Conservation (phyloP, 2,329 filamentous ascomycete genomes). For the Fusarium coffeatum region DNA sequence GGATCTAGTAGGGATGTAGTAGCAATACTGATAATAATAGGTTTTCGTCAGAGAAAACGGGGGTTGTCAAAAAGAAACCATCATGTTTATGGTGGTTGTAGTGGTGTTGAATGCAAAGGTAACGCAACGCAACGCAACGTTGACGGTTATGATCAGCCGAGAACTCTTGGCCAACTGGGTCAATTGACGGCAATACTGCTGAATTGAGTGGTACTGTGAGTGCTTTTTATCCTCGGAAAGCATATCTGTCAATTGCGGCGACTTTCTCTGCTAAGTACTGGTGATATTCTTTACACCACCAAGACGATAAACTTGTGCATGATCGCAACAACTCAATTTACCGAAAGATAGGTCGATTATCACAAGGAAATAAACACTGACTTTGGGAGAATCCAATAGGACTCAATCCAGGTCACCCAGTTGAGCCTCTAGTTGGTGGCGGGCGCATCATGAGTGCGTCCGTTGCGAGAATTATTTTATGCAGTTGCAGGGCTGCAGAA, state of each 20-base stretch:
- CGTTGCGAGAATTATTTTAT: constrained; percentile 29
- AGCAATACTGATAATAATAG: constrained; percentile 28
- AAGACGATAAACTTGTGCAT: constrained; percentile 5
- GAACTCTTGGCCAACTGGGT: constrained; percentile 20
- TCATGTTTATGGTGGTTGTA: constrained; percentile 37
- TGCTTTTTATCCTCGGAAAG: background rate
- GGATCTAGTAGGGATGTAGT: background rate
- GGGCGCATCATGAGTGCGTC: constrained; percentile 30
- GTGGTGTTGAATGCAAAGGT: constrained; percentile 20
- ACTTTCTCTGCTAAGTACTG: constrained; percentile 10
- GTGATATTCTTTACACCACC: constrained; percentile 16
- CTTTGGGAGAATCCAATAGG: constrained; percentile 15
- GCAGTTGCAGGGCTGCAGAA: constrained; percentile 21
- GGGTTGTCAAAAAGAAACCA: constrained; percentile 37
- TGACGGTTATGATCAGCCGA: constrained; percentile 33
- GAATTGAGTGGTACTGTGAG: background rate
- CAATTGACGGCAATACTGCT: constrained; percentile 2
- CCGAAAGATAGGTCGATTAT: background rate
- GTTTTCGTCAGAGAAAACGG: constrained; percentile 38
- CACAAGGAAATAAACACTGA: constrained; percentile 14
- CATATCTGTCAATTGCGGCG: background rate
- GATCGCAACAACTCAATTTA: constrained; percentile 20
- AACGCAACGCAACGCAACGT: constrained; percentile 15
- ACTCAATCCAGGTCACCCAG: background rate
- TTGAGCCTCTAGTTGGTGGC: constrained; percentile 12